Evolutionary conservation across 345 rosid genomes (phyloP).

Genomic region (Erysimum cheiranthoides): DNA sequence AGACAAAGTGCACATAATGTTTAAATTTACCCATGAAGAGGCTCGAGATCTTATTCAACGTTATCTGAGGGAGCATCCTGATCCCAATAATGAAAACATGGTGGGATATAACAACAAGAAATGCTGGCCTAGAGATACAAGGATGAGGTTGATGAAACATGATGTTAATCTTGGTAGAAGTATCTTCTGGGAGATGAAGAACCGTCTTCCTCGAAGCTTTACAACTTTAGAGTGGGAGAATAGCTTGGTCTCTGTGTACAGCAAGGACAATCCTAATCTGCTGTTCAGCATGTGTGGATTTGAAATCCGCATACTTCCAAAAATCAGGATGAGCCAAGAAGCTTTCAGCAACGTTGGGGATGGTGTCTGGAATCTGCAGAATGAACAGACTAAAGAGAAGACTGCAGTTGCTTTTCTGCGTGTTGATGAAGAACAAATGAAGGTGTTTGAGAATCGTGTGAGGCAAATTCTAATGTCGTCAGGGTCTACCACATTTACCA

Average conservation of each 20-base stretch:
- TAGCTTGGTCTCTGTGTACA: slow-evolving; percentile 93
- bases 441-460: slow-evolving; percentile 98
- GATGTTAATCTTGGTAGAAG: slow-evolving; percentile 99
- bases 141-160: slow-evolving; percentile 99
- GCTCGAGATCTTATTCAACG: slow-evolving; percentile 99
- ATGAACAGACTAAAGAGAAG: slow-evolving; percentile 98
- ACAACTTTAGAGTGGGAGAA: slow-evolving; percentile 99
- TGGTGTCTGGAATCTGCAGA: slow-evolving; percentile 99
- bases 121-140: slow-evolving; percentile 99
- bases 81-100: slow-evolving; percentile 99
- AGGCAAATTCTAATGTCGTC: slow-evolving; percentile 99
- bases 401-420: slow-evolving; percentile 97
- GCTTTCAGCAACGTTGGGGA: slow-evolving; percentile 96
- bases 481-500: slow-evolving; percentile 97
- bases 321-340: slow-evolving; percentile 99
- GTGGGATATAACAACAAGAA: slow-evolving; percentile 99
- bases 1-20: slow-evolving; percentile 94
- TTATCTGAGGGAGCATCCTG: slow-evolving; percentile 99
- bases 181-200: slow-evolving; percentile 99
- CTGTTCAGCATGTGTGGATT: slow-evolving; percentile 99
- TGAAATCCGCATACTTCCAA: slow-evolving; percentile 96
- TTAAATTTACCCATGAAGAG: slow-evolving; percentile 96
- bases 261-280: slow-evolving; percentile 99
- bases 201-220: slow-evolving; percentile 96
- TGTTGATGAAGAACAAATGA: slow-evolving; percentile 99